phyloP scores from a whole-genome alignment of 1,284 basidiomycete genomes.

The Moesziomyces sp. region DNA sequence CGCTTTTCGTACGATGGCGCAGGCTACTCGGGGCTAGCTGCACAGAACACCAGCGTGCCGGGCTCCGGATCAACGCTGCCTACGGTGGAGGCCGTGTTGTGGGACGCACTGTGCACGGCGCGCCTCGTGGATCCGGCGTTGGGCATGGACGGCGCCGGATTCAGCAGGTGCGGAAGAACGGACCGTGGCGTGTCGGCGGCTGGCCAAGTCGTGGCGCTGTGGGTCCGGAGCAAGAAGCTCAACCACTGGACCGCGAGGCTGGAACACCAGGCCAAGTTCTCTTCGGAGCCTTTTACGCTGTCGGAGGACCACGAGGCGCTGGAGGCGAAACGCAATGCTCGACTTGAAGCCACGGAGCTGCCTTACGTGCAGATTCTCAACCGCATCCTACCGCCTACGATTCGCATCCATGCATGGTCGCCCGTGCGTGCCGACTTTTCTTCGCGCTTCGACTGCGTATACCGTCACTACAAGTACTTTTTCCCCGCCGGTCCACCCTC shows the following conservation, averaged over 20 bases:
- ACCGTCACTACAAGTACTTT: conserved; percentile 97
- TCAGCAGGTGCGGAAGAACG: conserved; percentile 90
- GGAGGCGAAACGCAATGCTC: conserved; percentile 44
- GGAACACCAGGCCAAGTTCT: conserved; percentile 10
- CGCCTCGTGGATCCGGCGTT: conserved; percentile 55
- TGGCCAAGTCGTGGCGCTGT: conserved; percentile 92
- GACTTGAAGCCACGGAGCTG: conserved; percentile 72
- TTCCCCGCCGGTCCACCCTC: conserved; percentile 69
- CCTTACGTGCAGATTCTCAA: conserved; percentile 86
- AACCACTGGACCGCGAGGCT: conserved; percentile 48
- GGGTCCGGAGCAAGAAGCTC: conserved; percentile 70
- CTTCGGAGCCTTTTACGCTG: background rate
- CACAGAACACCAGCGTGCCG: conserved; percentile 70
- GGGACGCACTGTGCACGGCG: conserved; percentile 73
- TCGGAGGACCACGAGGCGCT: conserved; percentile 21
- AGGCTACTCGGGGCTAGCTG: conserved; percentile 88
- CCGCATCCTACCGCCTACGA: conserved; percentile 86
- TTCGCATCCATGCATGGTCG: conserved; percentile 94
- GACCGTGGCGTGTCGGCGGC: conserved; percentile 94
- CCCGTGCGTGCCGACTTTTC: conserved; percentile 85
- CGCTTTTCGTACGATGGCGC: conserved; percentile 92
- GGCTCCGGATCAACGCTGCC: conserved; percentile 73
- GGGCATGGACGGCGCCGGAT: conserved; percentile 75
- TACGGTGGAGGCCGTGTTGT: conserved; percentile 89
- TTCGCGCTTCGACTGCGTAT: conserved; percentile 85